A percentile compares a stretch with the other conserved stretches of the same genome.
Evolutionary conservation across 768 basidiomycete genomes (phyloP).

Genomic region (Trametes cingulata): DNA sequence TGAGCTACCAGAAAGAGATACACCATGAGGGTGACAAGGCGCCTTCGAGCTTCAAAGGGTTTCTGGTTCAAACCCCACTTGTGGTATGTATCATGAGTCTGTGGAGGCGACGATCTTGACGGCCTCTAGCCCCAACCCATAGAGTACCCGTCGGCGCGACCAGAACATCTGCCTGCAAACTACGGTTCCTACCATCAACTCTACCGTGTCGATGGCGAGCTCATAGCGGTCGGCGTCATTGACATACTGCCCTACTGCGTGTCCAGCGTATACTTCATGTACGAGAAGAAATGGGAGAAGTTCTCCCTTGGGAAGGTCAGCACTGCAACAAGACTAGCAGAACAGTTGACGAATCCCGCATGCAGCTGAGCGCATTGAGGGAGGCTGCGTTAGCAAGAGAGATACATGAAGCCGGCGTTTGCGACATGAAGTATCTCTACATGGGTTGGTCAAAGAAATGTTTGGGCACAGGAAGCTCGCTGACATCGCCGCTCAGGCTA

Average conservation of each 20-base stretch:
- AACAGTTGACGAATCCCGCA: background rate
- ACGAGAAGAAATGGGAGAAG: conserved; percentile 67
- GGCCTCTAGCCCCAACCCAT: conserved; percentile 57
- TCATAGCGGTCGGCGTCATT: conserved; percentile 85
- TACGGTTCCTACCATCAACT: conserved; percentile 96
- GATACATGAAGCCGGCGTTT: conserved; percentile 68
- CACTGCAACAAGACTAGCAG: background rate
- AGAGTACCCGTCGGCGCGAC: conserved; percentile 50
- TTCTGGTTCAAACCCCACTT: conserved; percentile 81
- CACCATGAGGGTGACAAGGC: conserved; percentile 66
- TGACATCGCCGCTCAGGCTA: conserved; percentile 57
- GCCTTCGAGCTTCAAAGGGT: conserved; percentile 59
- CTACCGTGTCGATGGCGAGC: conserved; percentile 76
- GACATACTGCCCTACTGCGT: conserved; percentile 89
- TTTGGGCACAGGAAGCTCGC: background rate
- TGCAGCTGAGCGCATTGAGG: conserved; percentile 79
- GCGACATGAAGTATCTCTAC: conserved; percentile 69
- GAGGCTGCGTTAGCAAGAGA: conserved; percentile 78
- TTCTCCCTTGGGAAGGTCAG: conserved; percentile 74
- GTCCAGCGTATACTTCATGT: conserved; percentile 89
- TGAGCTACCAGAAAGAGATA: conserved; percentile 75
- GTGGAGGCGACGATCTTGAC: background rate
- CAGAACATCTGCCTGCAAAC: conserved; percentile 61
- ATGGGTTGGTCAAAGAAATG: conserved; percentile 64
- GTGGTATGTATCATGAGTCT: conserved; percentile 44